phyloP scores from a whole-genome alignment of 208 protist species.

The Acanthamoeba castellanii region DNA sequence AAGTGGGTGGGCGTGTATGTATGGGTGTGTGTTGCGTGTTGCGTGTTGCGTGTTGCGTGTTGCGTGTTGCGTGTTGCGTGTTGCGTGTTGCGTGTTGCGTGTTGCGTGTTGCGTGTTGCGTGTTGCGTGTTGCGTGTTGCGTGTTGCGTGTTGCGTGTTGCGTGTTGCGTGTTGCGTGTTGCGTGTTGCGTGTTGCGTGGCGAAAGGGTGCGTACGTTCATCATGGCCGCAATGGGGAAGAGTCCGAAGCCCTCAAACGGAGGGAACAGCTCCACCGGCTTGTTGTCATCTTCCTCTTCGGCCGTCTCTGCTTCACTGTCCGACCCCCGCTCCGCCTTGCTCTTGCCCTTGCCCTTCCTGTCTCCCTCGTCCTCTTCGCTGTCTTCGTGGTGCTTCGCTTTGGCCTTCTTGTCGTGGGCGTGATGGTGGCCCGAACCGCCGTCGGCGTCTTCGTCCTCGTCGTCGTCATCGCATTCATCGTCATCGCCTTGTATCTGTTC shows the following conservation, averaged over 20 bases:
- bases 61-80: too few relatives aligned
- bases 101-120: too few relatives aligned
- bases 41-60: too few relatives aligned
- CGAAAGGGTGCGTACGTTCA: background rate
- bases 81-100: too few relatives aligned
- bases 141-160: too few relatives aligned
- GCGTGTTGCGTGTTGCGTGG: background rate
- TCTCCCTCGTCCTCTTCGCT: background rate
- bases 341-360: slow-evolving; percentile 8
- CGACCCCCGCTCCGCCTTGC: background rate
- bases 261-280: background rate
- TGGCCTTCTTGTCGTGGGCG: background rate
- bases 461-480: background rate
- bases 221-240: slow-evolving; percentile 41
- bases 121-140: too few relatives aligned
- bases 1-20: background rate
- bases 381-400: background rate
- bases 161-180: too few relatives aligned
- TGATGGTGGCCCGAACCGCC: background rate
- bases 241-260: background rate
- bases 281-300: background rate
- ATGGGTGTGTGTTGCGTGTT: background rate
- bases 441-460: background rate
- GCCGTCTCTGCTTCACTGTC: background rate
- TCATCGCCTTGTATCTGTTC: background rate